phyloP scores from a whole-genome alignment of 495 filamentous ascomycete species.

The Oidiodendron maius region DNA sequence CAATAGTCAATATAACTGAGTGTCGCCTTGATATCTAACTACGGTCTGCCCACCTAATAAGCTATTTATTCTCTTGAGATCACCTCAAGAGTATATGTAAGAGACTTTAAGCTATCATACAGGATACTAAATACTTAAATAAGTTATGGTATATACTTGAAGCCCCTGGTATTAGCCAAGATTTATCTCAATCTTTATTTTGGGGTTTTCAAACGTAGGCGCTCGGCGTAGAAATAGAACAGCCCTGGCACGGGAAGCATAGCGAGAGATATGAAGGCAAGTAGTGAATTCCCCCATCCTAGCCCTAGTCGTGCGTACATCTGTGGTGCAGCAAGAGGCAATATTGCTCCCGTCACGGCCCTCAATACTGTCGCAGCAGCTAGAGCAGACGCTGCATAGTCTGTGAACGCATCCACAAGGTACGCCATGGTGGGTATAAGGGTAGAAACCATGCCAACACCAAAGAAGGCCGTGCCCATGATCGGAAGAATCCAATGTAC shows the following conservation, averaged over 20 bases:
- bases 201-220: too few species aligned
- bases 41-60: too few species aligned
- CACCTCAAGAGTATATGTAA: too few species aligned
- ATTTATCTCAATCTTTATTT: too few species aligned
- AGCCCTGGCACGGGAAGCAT: conserved; percentile 47
- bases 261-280: conserved; percentile 56
- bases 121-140: too few species aligned
- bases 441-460: conserved; percentile 44
- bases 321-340: conserved; percentile 54
- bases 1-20: too few species aligned
- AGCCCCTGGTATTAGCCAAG: too few species aligned
- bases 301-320: conserved; percentile 54
- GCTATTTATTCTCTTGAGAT: too few species aligned
- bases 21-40: too few species aligned
- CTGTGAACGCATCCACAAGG: conserved; percentile 66
- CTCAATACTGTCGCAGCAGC: conserved; percentile 62
- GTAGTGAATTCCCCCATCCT: conserved; percentile 51
- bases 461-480: conserved; percentile 22
- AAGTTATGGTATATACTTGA: too few species aligned
- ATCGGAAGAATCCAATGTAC: conserved; percentile 55
- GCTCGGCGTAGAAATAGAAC: too few species aligned
- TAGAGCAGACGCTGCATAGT: conserved; percentile 68
- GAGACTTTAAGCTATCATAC: too few species aligned
- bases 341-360: conserved; percentile 49
- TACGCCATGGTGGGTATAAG: conserved; percentile 71